Evolutionary conservation across 371 early-diverging fungal genomes (phyloP).

Genomic region (Mucor ambiguus): DNA sequence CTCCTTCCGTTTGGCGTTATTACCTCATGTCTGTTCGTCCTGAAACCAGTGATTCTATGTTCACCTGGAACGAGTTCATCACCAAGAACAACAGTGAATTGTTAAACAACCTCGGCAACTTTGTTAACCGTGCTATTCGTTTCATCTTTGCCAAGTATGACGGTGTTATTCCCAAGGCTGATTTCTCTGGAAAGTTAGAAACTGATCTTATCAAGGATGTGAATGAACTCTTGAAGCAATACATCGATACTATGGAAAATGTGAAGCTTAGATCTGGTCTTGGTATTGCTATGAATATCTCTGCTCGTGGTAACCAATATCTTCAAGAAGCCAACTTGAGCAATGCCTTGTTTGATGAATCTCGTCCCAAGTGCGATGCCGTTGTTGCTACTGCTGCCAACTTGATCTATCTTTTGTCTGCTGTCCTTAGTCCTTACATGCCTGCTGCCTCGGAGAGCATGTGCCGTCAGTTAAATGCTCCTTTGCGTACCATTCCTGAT

Average conservation of each 20-base stretch:
- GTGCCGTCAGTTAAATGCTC: conserved; percentile 79
- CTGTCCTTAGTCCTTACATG: conserved; percentile 94
- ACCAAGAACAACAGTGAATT: conserved; percentile 96
- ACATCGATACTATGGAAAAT: conserved; percentile 79
- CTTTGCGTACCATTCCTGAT: conserved; percentile 77
- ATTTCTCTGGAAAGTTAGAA: conserved; percentile 52
- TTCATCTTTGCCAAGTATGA: conserved; percentile 91
- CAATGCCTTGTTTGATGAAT: conserved; percentile 79
- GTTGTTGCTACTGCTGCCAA: conserved; percentile 86
- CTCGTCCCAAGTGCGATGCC: conserved; percentile 81
- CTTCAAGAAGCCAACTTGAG: conserved; percentile 93
- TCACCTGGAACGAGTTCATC: conserved; percentile 96
- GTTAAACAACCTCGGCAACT: conserved; percentile 98
- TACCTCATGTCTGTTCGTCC: conserved; percentile 97
- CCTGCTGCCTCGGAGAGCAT: conserved; percentile 86
- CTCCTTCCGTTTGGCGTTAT: conserved; percentile 98
- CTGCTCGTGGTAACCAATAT: conserved; percentile 94
- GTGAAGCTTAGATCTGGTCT: conserved; percentile 91
- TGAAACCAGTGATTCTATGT: conserved; percentile 96
- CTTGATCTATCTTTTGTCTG: conserved; percentile 87
- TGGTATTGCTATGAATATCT: conserved; percentile 89
- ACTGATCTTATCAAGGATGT: conserved; percentile 78
- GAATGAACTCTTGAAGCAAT: conserved; percentile 78
- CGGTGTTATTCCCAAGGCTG: conserved; percentile 71
- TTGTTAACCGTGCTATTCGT: conserved; percentile 97